Percentiles rank a stretch among this genome's conserved stretches.
Evolutionary conservation across 345 rosid genomes (phyloP).

Genomic region (Syzygium aromaticum): DNA sequence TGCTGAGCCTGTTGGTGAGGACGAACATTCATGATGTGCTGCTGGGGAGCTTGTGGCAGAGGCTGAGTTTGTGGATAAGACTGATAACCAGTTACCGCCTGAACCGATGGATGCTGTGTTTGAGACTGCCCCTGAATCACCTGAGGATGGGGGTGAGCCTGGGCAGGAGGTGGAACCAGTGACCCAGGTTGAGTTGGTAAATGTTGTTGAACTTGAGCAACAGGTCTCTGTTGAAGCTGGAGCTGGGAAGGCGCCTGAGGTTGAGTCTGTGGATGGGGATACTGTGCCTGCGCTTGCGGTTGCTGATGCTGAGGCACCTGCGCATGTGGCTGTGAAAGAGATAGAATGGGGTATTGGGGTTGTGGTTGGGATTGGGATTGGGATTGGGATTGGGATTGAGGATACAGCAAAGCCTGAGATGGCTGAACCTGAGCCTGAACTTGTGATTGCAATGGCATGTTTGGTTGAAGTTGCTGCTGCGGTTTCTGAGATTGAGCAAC

Average conservation of each 20-base stretch:
- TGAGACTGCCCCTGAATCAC: slow-evolving; percentile 27
- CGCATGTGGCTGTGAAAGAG: slow-evolving; percentile 10
- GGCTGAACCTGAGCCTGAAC: slow-evolving; percentile 22
- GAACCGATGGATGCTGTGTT: slow-evolving; percentile 21
- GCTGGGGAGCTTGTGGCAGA: slow-evolving; percentile 29
- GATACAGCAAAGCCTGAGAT: slow-evolving; percentile 18
- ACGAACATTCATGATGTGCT: slow-evolving; percentile 22
- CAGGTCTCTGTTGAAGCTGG: slow-evolving; percentile 14
- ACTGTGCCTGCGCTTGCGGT: slow-evolving; percentile 13
- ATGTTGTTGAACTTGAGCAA: slow-evolving; percentile 19
- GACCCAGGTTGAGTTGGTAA: slow-evolving; percentile 6
- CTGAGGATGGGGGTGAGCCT: slow-evolving; percentile 7
- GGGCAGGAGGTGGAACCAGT: slow-evolving; percentile 15
- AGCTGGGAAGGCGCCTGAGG: slow-evolving; percentile 17
- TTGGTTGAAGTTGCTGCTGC: slow-evolving; percentile 18
- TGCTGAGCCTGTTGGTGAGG: slow-evolving; percentile 26
- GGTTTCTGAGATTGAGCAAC: slow-evolving; percentile 17
- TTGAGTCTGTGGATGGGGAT: slow-evolving; percentile 23
- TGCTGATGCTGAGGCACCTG: slow-evolving; percentile 39
- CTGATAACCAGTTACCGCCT: slow-evolving; percentile 45
- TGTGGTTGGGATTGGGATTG: slow-evolving; percentile 14
- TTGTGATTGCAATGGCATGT: slow-evolving; percentile 31
- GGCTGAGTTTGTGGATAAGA: slow-evolving; percentile 42
- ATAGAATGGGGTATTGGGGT: slow-evolving; percentile 20
- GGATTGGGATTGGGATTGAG: slow-evolving; percentile 11